Conservation (phyloP, 1,284 basidiomycete species). For the Pseudozyma hubeiensis region DNA sequence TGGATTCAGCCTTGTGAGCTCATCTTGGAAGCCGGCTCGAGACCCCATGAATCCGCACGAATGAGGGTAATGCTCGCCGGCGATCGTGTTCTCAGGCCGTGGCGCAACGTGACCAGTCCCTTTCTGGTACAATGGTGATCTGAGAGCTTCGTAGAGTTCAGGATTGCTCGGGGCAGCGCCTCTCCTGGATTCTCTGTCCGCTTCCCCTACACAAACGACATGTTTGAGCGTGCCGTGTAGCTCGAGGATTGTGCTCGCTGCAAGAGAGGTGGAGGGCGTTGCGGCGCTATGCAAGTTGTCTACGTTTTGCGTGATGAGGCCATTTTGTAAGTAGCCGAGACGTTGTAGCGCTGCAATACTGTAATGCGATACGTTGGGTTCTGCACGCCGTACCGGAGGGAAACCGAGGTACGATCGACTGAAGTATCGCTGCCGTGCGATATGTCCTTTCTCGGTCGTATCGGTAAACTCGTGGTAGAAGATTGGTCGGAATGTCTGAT, state of each 20-base stretch:
- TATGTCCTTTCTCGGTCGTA: conserved; percentile 46
- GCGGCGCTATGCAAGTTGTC: conserved; percentile 67
- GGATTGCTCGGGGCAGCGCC: conserved; percentile 11
- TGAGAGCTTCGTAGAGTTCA: conserved; percentile 30
- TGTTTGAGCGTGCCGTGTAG: conserved; percentile 61
- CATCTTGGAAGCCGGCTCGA: conserved; percentile 62
- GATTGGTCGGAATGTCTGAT: conserved; percentile 66
- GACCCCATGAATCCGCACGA: conserved; percentile 60
- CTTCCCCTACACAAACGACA: conserved; percentile 31
- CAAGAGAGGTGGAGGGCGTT: conserved; percentile 46
- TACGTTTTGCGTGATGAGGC: conserved; percentile 67
- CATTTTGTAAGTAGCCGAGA: conserved; percentile 51
- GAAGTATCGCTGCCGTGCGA: conserved; percentile 64
- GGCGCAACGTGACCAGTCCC: conserved; percentile 40
- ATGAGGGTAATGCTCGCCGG: conserved; percentile 45
- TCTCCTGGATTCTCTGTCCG: background rate
- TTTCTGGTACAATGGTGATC: conserved; percentile 30
- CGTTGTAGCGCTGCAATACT: conserved; percentile 63
- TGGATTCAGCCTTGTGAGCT: conserved; percentile 62
- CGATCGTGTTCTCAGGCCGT: conserved; percentile 40
- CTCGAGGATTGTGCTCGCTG: conserved; percentile 61
- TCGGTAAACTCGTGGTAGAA: conserved; percentile 67
- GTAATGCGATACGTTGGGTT: conserved; percentile 65
- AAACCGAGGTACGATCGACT: conserved; percentile 67
- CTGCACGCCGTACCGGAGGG: conserved; percentile 58